A percentile compares a stretch with the other conserved stretches of the same genome.
Conservation (phyloP, 2,329 filamentous ascomycete species). For the Ascosphaera aggregata region DNA sequence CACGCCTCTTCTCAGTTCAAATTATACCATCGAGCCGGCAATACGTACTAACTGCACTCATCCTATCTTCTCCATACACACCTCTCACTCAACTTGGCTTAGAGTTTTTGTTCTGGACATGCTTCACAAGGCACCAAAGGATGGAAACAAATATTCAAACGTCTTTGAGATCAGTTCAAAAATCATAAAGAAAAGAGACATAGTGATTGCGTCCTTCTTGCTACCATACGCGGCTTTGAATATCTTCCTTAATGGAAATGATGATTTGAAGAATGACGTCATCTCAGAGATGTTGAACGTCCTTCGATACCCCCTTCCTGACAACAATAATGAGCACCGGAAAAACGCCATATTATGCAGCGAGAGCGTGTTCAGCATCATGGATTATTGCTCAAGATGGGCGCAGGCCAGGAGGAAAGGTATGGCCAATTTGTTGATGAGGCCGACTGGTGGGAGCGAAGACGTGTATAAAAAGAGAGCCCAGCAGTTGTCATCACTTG, state of each 20-base stretch:
- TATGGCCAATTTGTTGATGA: conserved; percentile 3
- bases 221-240: conserved; percentile 75
- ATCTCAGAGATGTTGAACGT: conserved; percentile 52
- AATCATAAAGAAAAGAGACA: conserved; percentile 64
- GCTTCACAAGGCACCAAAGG: conserved; percentile 50
- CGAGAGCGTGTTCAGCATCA: conserved; percentile 73
- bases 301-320: conserved; percentile 37
- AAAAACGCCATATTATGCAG: conserved; percentile 69
- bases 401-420: conserved; percentile 49
- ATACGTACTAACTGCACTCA: conserved; percentile 36
- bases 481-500: conserved; percentile 25
- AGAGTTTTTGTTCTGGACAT: conserved; percentile 60
- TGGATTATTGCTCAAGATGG: conserved; percentile 87
- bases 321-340: conserved; percentile 32
- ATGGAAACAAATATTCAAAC: conserved; percentile 38
- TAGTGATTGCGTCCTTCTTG: conserved; percentile 68
- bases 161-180: conserved; percentile 65
- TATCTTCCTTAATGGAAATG: conserved; percentile 49
- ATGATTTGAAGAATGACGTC: conserved; percentile 40
- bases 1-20: conserved; percentile 71
- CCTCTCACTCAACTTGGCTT: conserved; percentile 61
- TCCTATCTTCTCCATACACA: conserved; percentile 49
- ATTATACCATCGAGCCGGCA: conserved; percentile 43
- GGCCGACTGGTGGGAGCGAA: neutral
- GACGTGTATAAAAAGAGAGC: neutral